Base-by-base conservation (phyloP, 495 filamentous ascomycete genomes). In the Daldinia grandis region DNA sequence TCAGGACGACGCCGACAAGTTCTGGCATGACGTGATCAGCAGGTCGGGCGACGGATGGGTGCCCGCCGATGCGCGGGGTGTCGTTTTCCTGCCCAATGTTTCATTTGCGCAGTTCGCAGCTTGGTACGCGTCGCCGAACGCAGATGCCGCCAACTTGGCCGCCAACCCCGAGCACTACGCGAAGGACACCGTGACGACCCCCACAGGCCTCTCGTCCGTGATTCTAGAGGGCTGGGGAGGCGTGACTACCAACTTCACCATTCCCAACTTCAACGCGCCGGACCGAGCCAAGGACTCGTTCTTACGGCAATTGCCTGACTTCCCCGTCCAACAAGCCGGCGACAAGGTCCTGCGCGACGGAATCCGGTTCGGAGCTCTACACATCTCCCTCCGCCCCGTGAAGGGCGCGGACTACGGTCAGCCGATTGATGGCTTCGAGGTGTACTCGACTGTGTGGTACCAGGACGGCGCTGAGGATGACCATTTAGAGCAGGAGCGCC, bases 171-270 rank as follows among this genome's bases (percentile, higher is more conserved):
- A 77, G 65, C 75, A 77, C 40, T 77, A 77, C 24, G 58, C 31
- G 9, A 77, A 77, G 50, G 55, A 74, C 8, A 76, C 73, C 10
- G 59, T 27, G 14, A 2, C 35, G 24, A 68, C 56, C 0, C 19
- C 61, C 0, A 63, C 57, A 0, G 68, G 68, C 0, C 71, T 76
- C 17, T 42, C 62, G 9, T 72, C 75, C 9, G 31, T 66, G 49
- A 77, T 77, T 15, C 69, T 77, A 4, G 75, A 77, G 42, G 75
- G 75, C 12, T 77, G 75, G 73, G 73, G 73, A 37, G 75, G 75
- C 17, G 71, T 77, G 25, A 68, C 68, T 4, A 76, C 73, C 44
- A 76, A 77, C 63, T 77, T 77, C 63, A 74, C 71, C 7, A 73
- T 76, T 8, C 73, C 75, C 38, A 74, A 64, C 30, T 77, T 76